Evolutionary conservation across 306 rosid species (phyloP).

Genomic region (Pterocarpus santalinus): DNA sequence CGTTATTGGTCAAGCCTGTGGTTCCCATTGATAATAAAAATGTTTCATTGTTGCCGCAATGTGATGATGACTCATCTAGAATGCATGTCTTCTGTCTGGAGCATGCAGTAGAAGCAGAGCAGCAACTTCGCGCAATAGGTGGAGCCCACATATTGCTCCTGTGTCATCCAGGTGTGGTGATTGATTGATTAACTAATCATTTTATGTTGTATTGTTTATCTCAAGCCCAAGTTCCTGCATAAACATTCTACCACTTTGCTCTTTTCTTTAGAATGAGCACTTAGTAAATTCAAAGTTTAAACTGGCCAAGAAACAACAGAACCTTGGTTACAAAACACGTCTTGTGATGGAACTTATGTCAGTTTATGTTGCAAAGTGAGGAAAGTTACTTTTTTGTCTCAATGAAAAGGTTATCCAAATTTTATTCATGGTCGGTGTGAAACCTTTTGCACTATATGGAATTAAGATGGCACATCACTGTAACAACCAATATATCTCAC

Average conservation of each 20-base stretch:
- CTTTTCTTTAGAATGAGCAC: not conserved
- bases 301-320: constrained; percentile 9
- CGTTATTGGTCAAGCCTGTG: constrained; percentile 54
- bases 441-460: not conserved
- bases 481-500: not conserved
- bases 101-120: constrained; percentile 93
- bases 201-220: constrained; percentile 40
- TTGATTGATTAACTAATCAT: constrained; percentile 38
- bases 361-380: not conserved
- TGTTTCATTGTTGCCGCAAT: constrained; percentile 57
- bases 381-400: not conserved
- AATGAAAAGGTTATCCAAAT: not conserved
- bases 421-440: not conserved
- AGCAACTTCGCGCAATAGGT: constrained; percentile 89
- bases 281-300: constrained; percentile 22
- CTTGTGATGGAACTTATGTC: not conserved
- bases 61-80: constrained; percentile 87
- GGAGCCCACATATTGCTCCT: constrained; percentile 86
- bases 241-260: not conserved
- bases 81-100: constrained; percentile 97
- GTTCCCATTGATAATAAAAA: constrained; percentile 53
- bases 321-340: not conserved
- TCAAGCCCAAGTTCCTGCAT: constrained; percentile 36
- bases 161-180: constrained; percentile 93
- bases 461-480: not conserved